Evolutionary conservation across 805 yeast species (phyloP).

Genomic region (Nakazawaea siamensis): DNA sequence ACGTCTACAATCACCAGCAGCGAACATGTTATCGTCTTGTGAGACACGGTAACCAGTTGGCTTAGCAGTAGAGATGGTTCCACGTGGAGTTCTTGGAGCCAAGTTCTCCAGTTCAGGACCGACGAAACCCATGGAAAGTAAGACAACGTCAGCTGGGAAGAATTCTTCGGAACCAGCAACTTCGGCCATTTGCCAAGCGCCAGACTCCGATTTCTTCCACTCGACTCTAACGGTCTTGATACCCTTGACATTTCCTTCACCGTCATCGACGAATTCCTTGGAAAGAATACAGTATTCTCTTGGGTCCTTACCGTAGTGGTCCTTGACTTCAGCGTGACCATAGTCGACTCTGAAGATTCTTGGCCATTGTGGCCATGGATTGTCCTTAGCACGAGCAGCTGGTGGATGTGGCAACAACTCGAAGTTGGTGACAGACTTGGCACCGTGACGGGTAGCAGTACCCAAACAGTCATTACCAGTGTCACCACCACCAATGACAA

Average conservation of each 20-base stretch:
- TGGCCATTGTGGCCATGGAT: constrained; percentile 99
- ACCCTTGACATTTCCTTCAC: constrained; percentile 89
- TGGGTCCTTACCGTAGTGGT: constrained; percentile 95
- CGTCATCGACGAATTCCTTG: constrained; percentile 93
- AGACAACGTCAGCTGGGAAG: constrained; percentile 90
- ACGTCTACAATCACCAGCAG: constrained; percentile 98
- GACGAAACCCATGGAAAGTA: constrained; percentile 94
- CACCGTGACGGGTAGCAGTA: constrained; percentile 95
- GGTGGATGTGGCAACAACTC: constrained; percentile 94
- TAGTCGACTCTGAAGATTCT: constrained; percentile 95
- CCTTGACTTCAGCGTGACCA: constrained; percentile 92
- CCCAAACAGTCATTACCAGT: constrained; percentile 99
- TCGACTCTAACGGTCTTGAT: constrained; percentile 95
- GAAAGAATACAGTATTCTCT: constrained; percentile 94
- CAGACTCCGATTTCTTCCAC: constrained; percentile 92
- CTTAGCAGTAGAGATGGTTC: constrained; percentile 64
- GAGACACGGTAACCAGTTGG: constrained; percentile 60
- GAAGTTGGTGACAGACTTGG: constrained; percentile 87
- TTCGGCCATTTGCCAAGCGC: constrained; percentile 99
- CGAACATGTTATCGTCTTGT: constrained; percentile 61
- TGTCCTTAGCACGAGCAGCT: constrained; percentile 76
- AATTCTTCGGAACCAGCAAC: constrained; percentile 90
- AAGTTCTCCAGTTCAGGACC: constrained; percentile 89
- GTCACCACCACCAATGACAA: constrained; percentile 99
- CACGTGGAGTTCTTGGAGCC: constrained; percentile 68